Evolutionary conservation across 805 yeast species (phyloP).

Genomic region (Candida gorgasii): DNA sequence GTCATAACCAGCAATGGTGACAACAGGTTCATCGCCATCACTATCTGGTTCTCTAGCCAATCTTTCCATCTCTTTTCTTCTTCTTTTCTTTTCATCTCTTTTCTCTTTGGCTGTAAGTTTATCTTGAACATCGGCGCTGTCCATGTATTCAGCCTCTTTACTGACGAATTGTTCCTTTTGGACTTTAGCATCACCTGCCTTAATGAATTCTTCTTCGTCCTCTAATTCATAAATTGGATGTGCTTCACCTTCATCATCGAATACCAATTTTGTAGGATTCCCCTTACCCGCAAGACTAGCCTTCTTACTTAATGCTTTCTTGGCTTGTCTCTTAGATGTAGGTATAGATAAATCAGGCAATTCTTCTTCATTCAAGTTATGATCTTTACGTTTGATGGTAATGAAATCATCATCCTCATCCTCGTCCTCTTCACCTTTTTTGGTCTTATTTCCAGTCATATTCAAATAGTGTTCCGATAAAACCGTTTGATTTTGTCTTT

Average conservation of each 20-base stretch:
- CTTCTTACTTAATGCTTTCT: constrained; percentile 86
- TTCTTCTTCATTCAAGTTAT: constrained; percentile 63
- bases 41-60: constrained; percentile 42
- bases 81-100: constrained; percentile 83
- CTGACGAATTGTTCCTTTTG: constrained; percentile 69
- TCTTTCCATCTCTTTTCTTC: constrained; percentile 78
- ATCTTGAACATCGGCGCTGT: constrained; percentile 70
- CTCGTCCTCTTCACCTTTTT: constrained; percentile 18
- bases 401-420: constrained; percentile 71
- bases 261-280: constrained; percentile 73
- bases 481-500: constrained; percentile 89
- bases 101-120: constrained; percentile 75
- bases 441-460: constrained; percentile 53
- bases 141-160: constrained; percentile 71
- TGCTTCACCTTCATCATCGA: constrained; percentile 93
- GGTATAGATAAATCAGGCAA: constrained; percentile 62
- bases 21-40: constrained; percentile 20
- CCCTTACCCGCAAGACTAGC: constrained; percentile 60
- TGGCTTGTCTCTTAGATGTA: constrained; percentile 80
- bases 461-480: constrained; percentile 84
- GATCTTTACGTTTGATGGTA: constrained; percentile 76
- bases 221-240: constrained; percentile 91
- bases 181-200: constrained; percentile 64
- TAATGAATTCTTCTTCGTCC: constrained; percentile 82
- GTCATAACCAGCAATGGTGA: not conserved